phyloP scores from a whole-genome alignment of 805 yeast genomes.

The Monosporozyma aerobia region DNA sequence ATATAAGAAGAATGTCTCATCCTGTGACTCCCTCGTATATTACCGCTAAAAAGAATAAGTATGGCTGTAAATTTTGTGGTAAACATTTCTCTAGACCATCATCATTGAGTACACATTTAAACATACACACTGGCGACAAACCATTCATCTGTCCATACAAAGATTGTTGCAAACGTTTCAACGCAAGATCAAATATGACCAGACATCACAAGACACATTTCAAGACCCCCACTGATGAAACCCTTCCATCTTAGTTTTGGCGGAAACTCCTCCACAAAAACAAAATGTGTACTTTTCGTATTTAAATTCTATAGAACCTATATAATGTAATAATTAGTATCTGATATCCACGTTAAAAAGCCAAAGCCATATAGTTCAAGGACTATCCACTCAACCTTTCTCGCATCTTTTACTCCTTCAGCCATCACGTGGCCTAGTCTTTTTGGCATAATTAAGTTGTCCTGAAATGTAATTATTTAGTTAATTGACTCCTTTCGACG shows the following conservation, averaged over 20 bases:
- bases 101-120: slow-evolving; percentile 67
- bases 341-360: background rate
- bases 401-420: too few relatives aligned
- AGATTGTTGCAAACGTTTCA: slow-evolving; percentile 58
- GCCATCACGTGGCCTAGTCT: too few relatives aligned
- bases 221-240: slow-evolving; percentile 13
- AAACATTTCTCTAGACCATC: slow-evolving; percentile 83
- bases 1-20: background rate
- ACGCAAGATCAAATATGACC: slow-evolving; percentile 26
- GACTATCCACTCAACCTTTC: too few relatives aligned
- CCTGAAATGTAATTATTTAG: too few relatives aligned
- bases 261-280: too few relatives aligned
- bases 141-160: slow-evolving; percentile 66
- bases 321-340: background rate
- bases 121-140: slow-evolving; percentile 82
- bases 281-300: background rate
- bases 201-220: slow-evolving; percentile 25
- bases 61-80: slow-evolving; percentile 62
- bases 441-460: too few relatives aligned
- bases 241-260: slow-evolving; percentile 9
- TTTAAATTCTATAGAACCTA: background rate
- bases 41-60: slow-evolving; percentile 7
- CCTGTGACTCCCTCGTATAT: background rate
- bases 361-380: too few relatives aligned
- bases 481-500: too few relatives aligned